Conservation (phyloP, 352 stramenopile species). For the Phytophthora boehmeriae region DNA sequence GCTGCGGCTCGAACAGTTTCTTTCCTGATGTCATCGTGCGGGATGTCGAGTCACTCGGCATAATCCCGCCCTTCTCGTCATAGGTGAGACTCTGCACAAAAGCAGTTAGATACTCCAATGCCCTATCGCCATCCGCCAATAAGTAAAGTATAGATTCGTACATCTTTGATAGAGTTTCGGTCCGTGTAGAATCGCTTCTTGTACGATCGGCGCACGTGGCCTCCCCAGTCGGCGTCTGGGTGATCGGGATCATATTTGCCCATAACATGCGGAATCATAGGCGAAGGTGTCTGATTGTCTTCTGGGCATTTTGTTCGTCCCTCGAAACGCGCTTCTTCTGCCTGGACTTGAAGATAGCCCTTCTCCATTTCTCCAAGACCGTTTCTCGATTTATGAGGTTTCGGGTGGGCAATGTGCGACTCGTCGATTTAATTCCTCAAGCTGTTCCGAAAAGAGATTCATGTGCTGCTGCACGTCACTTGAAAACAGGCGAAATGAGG, state of each 20-base stretch:
- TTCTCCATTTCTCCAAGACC: slow-evolving; percentile 42
- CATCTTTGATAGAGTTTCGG: slow-evolving; percentile 45
- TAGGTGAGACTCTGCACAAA: slow-evolving; percentile 50
- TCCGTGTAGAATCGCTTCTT: slow-evolving; percentile 70
- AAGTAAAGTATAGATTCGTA: slow-evolving; percentile 17
- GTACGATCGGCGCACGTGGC: slow-evolving; percentile 62
- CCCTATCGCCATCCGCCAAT: background rate
- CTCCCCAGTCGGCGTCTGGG: slow-evolving; percentile 76
- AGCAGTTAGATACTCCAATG: background rate
- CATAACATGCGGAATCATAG: slow-evolving; percentile 51
- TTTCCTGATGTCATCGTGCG: slow-evolving; percentile 37
- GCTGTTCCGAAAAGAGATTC: slow-evolving; percentile 48
- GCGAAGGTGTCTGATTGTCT: slow-evolving; percentile 21
- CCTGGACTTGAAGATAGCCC: slow-evolving; percentile 45
- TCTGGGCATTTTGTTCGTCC: slow-evolving; percentile 3
- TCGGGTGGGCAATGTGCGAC: slow-evolving; percentile 31
- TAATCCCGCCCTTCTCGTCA: slow-evolving; percentile 62
- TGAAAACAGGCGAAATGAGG: slow-evolving; percentile 67
- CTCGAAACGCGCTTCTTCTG: slow-evolving; percentile 42
- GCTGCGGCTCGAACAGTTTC: slow-evolving; percentile 65
- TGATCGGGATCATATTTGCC: slow-evolving; percentile 82
- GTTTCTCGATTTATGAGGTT: background rate
- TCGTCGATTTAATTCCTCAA: slow-evolving; percentile 44
- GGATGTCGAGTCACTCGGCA: slow-evolving; percentile 40
- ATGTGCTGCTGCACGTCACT: slow-evolving; percentile 58